A percentile compares a stretch with the other conserved stretches of the same genome.
phyloP scores from a whole-genome alignment of 1,284 basidiomycete species.

The Irpex sp. region DNA sequence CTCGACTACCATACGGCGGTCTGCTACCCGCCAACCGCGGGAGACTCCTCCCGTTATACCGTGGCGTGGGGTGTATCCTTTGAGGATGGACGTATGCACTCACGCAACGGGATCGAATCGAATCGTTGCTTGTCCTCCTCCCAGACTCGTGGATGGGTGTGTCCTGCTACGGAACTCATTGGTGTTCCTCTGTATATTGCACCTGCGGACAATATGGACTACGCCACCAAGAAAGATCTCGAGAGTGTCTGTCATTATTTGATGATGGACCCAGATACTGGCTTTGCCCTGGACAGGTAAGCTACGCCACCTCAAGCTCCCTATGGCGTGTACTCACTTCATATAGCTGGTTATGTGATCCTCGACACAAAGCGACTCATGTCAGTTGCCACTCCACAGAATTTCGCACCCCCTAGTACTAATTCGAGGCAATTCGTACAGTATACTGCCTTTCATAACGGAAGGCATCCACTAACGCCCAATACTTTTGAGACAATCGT shows the following conservation, averaged over 20 bases:
- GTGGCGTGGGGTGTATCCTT: slow-evolving; percentile 5
- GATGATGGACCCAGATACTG: slow-evolving; percentile 9
- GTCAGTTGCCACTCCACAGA: neutral
- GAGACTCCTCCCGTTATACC: neutral
- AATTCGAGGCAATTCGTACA: neutral
- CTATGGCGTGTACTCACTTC: neutral
- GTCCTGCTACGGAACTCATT: slow-evolving; percentile 8
- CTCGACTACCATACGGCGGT: slow-evolving; percentile 3
- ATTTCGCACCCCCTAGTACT: too few relatives aligned
- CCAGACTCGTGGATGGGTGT: slow-evolving; percentile 7
- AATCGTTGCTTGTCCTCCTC: slow-evolving; percentile 2
- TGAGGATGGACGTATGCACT: slow-evolving; percentile 4
- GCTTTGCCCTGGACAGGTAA: slow-evolving; percentile 6
- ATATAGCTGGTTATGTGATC: slow-evolving; percentile 5
- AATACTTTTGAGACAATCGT: slow-evolving; percentile 7
- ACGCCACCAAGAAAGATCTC: slow-evolving; percentile 4
- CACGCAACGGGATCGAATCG: neutral
- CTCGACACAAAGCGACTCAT: slow-evolving; percentile 2
- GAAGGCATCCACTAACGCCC: slow-evolving; percentile 1
- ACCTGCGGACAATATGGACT: slow-evolving; percentile 1
- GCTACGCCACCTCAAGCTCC: neutral
- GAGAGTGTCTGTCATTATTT: slow-evolving; percentile 7
- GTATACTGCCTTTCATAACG: slow-evolving; percentile 7
- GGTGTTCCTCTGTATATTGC: slow-evolving; percentile 7
- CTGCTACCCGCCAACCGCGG: neutral